These are phyloP conservation scores for Protostelium mycophagum DNA, from an alignment of 78 protist genomes.

Conservation along the genomic window DNA sequence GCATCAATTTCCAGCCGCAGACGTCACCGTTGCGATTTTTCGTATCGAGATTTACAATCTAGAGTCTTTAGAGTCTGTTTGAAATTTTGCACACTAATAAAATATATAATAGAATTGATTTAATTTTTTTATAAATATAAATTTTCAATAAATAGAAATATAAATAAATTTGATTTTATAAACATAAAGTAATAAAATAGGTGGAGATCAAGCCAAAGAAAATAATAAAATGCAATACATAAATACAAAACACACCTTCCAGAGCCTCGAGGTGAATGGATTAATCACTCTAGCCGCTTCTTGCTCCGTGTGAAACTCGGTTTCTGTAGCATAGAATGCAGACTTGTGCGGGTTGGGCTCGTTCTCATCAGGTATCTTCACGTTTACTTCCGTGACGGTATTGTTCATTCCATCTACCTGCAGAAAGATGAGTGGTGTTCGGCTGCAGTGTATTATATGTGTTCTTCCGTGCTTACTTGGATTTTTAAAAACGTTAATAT, in stretches of 20 bases:
- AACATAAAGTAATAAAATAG: no score
- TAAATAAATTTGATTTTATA: no score
- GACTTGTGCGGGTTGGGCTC: not conserved
- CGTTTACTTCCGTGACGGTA: constrained; percentile 9
- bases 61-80: not conserved
- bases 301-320: not conserved
- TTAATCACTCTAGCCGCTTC: not conserved
- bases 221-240: no score
- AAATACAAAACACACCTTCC: not conserved
- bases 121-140: no score
- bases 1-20: not conserved
- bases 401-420: constrained; percentile 14
- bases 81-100: no score
- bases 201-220: no score
- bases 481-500: no score
- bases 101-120: not conserved
- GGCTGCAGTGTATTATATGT: not conserved
- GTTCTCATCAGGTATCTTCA: not conserved
- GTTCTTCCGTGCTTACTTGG: not conserved
- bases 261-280: not conserved
- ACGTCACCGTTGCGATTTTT: not conserved
- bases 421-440: not conserved
- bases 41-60: not conserved
- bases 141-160: no score
- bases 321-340: constrained; percentile 8